Percentiles rank a stretch among this genome's conserved stretches.
phyloP scores from a whole-genome alignment of 2,329 filamentous ascomycete genomes.

The Alternaria consortialis region DNA sequence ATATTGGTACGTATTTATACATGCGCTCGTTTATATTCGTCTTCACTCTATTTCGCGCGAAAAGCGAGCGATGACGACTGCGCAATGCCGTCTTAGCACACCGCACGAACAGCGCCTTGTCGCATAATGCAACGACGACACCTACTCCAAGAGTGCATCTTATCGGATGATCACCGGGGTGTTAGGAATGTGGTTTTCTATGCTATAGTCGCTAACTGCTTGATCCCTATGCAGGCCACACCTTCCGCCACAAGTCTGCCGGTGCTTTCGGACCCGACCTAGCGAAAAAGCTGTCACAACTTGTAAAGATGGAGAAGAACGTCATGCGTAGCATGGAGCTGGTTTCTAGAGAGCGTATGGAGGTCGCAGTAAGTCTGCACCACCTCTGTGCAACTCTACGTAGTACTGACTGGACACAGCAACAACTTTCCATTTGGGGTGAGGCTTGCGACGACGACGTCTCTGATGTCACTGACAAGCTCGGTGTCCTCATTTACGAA shows the following conservation, averaged over 20 bases:
- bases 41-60: neutral
- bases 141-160: no score
- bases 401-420: constrained; percentile 62
- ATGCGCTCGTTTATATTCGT: neutral
- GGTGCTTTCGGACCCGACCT: constrained; percentile 86
- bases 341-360: constrained; percentile 95
- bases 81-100: neutral
- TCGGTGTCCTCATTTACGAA: constrained; percentile 96
- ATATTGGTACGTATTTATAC: constrained; percentile 72
- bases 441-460: constrained; percentile 96
- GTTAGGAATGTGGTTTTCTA: neutral
- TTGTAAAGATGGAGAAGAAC: constrained; percentile 99
- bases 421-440: constrained; percentile 99
- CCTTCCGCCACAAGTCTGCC: constrained; percentile 75
- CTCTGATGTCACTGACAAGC: constrained; percentile 98
- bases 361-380: constrained; percentile 81
- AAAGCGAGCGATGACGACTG: neutral
- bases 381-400: constrained; percentile 7
- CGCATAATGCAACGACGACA: neutral
- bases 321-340: constrained; percentile 98
- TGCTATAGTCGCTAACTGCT: constrained; percentile 16
- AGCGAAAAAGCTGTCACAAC: constrained; percentile 94
- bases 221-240: constrained; percentile 64
- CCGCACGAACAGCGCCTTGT: neutral
- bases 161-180: neutral